Conservation (phyloP, 257 asterid species). For the Nicotiana undulata region DNA sequence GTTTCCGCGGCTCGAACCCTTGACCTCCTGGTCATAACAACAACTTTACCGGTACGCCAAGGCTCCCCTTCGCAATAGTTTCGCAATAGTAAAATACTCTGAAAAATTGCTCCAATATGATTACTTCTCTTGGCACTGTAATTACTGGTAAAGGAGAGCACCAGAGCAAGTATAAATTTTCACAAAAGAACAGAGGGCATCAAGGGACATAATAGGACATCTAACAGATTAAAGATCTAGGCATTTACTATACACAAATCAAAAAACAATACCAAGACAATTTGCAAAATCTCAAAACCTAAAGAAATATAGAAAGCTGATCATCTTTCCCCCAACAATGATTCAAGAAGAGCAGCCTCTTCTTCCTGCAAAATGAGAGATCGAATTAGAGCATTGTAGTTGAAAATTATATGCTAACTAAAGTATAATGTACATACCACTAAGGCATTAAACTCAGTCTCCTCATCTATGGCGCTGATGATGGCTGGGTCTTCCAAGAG, state of each 20-base stretch:
- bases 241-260: not conserved
- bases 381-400: slow-evolving; percentile 1
- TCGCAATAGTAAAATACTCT: not conserved
- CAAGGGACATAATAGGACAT: not conserved
- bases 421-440: slow-evolving; percentile 51
- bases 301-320: not conserved
- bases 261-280: not conserved
- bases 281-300: not conserved
- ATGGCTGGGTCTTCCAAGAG: slow-evolving; percentile 83
- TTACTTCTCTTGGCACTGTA: no score
- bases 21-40: no score
- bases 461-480: slow-evolving; percentile 83
- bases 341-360: slow-evolving; percentile 86
- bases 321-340: slow-evolving; percentile 67
- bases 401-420: slow-evolving; percentile 12
- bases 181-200: not conserved
- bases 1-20: no score
- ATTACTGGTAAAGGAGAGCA: not conserved
- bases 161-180: not conserved
- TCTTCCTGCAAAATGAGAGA: slow-evolving; percentile 60
- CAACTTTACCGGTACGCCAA: no score
- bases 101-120: not conserved
- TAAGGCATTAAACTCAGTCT: slow-evolving; percentile 95
- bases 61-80: no score
- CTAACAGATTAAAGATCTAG: not conserved